Conservation (phyloP, 495 filamentous ascomycete species). For the Podospora bellae-mahoneyi region DNA sequence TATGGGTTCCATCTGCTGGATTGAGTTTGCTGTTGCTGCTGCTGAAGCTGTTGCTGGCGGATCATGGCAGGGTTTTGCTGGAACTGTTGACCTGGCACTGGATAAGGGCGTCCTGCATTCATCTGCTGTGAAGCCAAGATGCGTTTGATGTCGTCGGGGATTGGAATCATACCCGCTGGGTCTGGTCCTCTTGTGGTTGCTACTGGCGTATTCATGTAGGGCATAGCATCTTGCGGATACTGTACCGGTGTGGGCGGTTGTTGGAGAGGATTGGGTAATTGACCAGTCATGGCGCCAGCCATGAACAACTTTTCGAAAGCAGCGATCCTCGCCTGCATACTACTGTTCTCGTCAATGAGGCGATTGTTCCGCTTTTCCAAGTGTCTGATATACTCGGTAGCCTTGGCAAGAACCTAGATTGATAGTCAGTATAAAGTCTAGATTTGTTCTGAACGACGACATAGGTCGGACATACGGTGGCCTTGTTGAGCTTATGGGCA, state of each 20-base stretch:
- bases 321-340: slow-evolving; percentile 64
- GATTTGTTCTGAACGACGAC: background rate
- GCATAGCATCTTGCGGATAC: slow-evolving; percentile 30
- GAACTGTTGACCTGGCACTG: slow-evolving; percentile 41
- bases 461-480: slow-evolving; percentile 56
- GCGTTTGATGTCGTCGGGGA: slow-evolving; percentile 73
- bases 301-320: slow-evolving; percentile 67
- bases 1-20: slow-evolving; percentile 47
- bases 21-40: slow-evolving; percentile 43
- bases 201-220: slow-evolving; percentile 36
- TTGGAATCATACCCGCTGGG: slow-evolving; percentile 68
- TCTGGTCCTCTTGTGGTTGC: slow-evolving; percentile 31
- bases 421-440: slow-evolving; percentile 11
- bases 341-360: slow-evolving; percentile 73
- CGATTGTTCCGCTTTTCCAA: slow-evolving; percentile 84
- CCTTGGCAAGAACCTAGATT: slow-evolving; percentile 71
- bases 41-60: slow-evolving; percentile 47
- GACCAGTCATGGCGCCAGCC: slow-evolving; percentile 54
- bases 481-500: slow-evolving; percentile 92
- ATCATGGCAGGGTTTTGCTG: slow-evolving; percentile 36
- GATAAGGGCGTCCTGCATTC: slow-evolving; percentile 43
- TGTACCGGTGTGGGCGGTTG: slow-evolving; percentile 48
- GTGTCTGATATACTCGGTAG: slow-evolving; percentile 92
- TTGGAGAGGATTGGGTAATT: slow-evolving; percentile 44
- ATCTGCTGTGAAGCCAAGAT: slow-evolving; percentile 53